Conservation (phyloP, 2,329 filamentous ascomycete genomes). For the Clonostachys solani region DNA sequence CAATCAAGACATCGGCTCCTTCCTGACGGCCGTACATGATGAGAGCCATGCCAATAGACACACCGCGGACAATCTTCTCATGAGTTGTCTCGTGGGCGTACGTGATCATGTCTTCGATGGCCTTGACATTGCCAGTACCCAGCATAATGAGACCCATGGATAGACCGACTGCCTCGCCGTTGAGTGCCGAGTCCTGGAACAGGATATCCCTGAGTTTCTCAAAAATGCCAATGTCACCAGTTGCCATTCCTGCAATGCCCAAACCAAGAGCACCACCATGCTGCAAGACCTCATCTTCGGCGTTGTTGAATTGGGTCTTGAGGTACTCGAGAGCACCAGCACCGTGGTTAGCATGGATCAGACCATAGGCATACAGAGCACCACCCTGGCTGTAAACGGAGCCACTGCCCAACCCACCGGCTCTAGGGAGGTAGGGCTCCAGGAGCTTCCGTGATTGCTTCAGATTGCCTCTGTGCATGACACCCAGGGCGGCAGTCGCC, state of each 20-base stretch:
- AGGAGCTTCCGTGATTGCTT: constrained; percentile 90
- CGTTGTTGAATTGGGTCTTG: constrained; percentile 67
- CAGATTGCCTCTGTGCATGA: constrained; percentile 94
- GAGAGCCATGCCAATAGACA: constrained; percentile 93
- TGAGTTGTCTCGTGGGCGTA: constrained; percentile 98
- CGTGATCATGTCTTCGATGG: constrained; percentile 92
- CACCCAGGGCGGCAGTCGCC: constrained; percentile 90
- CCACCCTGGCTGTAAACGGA: constrained; percentile 96
- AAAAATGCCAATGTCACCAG: constrained; percentile 84
- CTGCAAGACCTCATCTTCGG: constrained; percentile 89
- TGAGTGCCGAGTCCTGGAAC: constrained; percentile 91
- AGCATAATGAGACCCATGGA: constrained; percentile 98
- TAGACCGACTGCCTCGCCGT: constrained; percentile 92
- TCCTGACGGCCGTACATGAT: constrained; percentile 99
- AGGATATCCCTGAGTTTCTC: constrained; percentile 86
- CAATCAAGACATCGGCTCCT: constrained; percentile 89
- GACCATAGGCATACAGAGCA: constrained; percentile 88
- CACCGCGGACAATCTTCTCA: constrained; percentile 96
- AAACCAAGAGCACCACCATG: constrained; percentile 93
- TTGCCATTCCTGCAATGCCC: constrained; percentile 96
- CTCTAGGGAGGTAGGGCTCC: constrained; percentile 85
- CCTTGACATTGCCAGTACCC: constrained; percentile 92
- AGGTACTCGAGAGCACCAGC: constrained; percentile 83
- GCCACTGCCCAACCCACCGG: constrained; percentile 65
- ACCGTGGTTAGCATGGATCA: constrained; percentile 97